phyloP scores from a whole-genome alignment of 1,139 yeast genomes.

The Blastobotrys arbuscula region DNA sequence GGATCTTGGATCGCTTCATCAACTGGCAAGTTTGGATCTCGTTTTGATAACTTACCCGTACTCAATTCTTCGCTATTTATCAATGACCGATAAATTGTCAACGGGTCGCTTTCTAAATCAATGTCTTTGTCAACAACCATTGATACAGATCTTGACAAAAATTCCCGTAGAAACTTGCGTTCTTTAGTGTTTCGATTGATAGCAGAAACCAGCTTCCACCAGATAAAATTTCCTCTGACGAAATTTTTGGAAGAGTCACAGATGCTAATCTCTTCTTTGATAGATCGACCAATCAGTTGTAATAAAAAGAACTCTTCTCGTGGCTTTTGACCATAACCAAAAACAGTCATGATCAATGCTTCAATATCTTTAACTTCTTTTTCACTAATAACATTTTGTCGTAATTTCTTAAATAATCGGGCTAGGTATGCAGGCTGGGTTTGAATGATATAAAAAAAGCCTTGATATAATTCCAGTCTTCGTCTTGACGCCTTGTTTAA shows the following conservation, averaged over 20 bases:
- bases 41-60: constrained; percentile 40
- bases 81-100: constrained; percentile 44
- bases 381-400: constrained; percentile 28
- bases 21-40: constrained; percentile 44
- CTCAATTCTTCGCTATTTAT: constrained; percentile 45
- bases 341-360: constrained; percentile 45
- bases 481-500: constrained; percentile 39
- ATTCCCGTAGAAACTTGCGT: constrained; percentile 46
- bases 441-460: constrained; percentile 74
- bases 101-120: constrained; percentile 79
- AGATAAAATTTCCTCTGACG: constrained; percentile 34
- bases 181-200: constrained; percentile 59
- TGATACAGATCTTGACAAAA: constrained; percentile 50
- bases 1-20: constrained; percentile 75
- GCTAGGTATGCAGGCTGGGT: constrained; percentile 76
- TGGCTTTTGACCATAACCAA: constrained; percentile 36
- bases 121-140: constrained; percentile 50
- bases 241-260: constrained; percentile 26
- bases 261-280: constrained; percentile 42
- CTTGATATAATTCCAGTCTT: constrained; percentile 60
- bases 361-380: constrained; percentile 41
- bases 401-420: constrained; percentile 41
- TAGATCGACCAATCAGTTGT: constrained; percentile 51
- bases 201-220: constrained; percentile 48
- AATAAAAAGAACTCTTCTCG: constrained; percentile 75